Evolutionary conservation across 2,329 filamentous ascomycete genomes (phyloP).

Genomic region (Rosellinia necatrix): DNA sequence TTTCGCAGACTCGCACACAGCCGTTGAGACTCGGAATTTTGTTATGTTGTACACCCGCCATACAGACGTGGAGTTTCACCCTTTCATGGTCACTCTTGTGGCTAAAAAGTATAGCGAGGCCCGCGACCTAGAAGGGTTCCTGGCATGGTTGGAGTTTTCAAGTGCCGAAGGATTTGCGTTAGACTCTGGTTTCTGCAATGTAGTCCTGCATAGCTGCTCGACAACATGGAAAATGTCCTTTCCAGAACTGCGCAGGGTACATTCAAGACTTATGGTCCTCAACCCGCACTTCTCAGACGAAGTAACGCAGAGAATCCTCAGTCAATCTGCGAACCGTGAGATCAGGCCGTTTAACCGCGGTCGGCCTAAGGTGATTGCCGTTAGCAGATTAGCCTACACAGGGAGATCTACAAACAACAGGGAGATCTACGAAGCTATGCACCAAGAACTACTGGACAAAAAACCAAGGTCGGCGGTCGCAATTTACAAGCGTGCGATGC

Average conservation of each 20-base stretch:
- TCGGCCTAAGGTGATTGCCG: conserved; percentile 19
- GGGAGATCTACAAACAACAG: conserved; percentile 38
- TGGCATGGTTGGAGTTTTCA: conserved; percentile 49
- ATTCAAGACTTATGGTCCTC: conserved; percentile 41
- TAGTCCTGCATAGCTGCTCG: conserved; percentile 46
- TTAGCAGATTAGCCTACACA: conserved; percentile 31
- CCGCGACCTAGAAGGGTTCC: conserved; percentile 45
- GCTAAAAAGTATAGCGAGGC: conserved; percentile 49
- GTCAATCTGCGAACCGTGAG: conserved; percentile 35
- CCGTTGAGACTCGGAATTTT: conserved; percentile 47
- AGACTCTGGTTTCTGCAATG: conserved; percentile 46
- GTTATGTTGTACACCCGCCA: conserved; percentile 44
- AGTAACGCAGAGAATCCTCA: conserved; percentile 48
- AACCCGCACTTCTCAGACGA: conserved; percentile 42
- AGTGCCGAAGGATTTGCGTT: conserved; percentile 42
- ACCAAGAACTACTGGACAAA: conserved; percentile 42
- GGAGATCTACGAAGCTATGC: conserved; percentile 48
- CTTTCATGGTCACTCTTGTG: conserved; percentile 47
- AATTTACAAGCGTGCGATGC: conserved; percentile 46
- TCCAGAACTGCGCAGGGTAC: conserved; percentile 42
- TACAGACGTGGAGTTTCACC: conserved; percentile 44
- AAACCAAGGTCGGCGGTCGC: conserved; percentile 42
- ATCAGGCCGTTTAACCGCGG: neutral
- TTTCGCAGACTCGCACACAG: conserved; percentile 46
- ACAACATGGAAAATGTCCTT: conserved; percentile 46